Base-by-base conservation (phyloP, 345 rosid genomes). In the Limnanthes douglasii region DNA sequence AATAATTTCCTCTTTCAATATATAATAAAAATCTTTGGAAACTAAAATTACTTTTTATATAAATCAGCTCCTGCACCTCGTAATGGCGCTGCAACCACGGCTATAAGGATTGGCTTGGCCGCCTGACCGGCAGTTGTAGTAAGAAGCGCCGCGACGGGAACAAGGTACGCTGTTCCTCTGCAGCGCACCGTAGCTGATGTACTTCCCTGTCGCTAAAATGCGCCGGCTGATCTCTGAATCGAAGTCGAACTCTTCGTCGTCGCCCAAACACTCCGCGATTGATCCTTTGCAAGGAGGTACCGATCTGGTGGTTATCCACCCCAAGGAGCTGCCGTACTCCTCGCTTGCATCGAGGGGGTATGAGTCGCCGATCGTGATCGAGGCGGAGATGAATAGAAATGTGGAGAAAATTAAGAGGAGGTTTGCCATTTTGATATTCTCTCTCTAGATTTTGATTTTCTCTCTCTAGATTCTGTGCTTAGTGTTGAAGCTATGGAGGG, bases 131-230 rank as follows among this genome's bases (percentile, higher is more conserved):
- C 98, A 90, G 53, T 84, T 84, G 70, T 90, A 90, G 59, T 90
- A 90, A n/a, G 95, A 79, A 6, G 95, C 81, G 2, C 98, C 95
- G 18, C 98, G 86, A 1, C 77, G 65, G 3, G 98, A 84, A 55
- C 98, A 90, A 15, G 98, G 98, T 5, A 90, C 98, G 19, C 58
- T 56, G 79, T 90, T 69, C 73, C 64, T 74, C 85, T 45, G 76
- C 40, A 90, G 73, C 15, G 95, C 93, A 18, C 86, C 94, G 54
- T 90, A 90, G 92, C 98, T 73, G 39, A 90, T 51, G 68, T 80
- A 84, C 30, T 26, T 70, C 61, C 21, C 63, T 20, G 85, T 77
- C 1, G 86, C 82, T 45, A 90, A 56, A 9, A 92, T 80, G 24
- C 96, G 86, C 53, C 96, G 37, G 73, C 46, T 80, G 60, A 60